phyloP scores from a whole-genome alignment of 2,329 filamentous ascomycete genomes.

The Exophiala dermatitidis region DNA sequence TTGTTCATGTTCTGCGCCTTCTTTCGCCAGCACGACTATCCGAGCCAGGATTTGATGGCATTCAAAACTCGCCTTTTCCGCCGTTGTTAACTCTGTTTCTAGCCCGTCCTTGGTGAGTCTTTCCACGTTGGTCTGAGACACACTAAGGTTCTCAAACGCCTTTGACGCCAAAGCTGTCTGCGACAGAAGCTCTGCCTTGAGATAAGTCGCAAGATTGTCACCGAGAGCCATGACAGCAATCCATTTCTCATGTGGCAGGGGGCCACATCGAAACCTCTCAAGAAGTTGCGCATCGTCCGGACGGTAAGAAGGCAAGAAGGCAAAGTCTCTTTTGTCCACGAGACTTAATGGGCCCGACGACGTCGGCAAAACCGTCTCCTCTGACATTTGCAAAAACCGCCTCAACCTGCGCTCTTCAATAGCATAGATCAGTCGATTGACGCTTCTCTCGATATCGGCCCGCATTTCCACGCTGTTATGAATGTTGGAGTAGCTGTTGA shows the following conservation, averaged over 20 bases:
- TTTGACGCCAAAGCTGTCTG: constrained; percentile 6
- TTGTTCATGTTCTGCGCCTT: constrained; percentile 1
- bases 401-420: constrained; percentile 38
- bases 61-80: constrained; percentile 8
- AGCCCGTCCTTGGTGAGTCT: neutral
- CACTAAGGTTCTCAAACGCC: constrained; percentile 9
- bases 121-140: neutral
- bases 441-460: constrained; percentile 29
- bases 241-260: constrained; percentile 19
- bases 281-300: constrained; percentile 16
- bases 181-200: constrained; percentile 16
- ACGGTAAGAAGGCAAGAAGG: constrained; percentile 21
- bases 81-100: constrained; percentile 17
- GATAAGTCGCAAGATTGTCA: constrained; percentile 21
- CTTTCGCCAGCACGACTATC: constrained; percentile 4
- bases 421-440: constrained; percentile 35
- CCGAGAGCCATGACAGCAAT: constrained; percentile 19
- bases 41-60: constrained; percentile 8
- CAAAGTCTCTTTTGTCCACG: constrained; percentile 23
- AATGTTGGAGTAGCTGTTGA: constrained; percentile 41
- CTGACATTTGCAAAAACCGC: constrained; percentile 31
- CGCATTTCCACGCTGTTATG: constrained; percentile 36
- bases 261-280: constrained; percentile 15
- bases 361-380: constrained; percentile 12
- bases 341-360: constrained; percentile 6